A percentile compares a stretch with the other conserved stretches of the same genome.
Evolutionary conservation across 2,329 filamentous ascomycete species (phyloP).

Genomic region (Alternaria infectoria): DNA sequence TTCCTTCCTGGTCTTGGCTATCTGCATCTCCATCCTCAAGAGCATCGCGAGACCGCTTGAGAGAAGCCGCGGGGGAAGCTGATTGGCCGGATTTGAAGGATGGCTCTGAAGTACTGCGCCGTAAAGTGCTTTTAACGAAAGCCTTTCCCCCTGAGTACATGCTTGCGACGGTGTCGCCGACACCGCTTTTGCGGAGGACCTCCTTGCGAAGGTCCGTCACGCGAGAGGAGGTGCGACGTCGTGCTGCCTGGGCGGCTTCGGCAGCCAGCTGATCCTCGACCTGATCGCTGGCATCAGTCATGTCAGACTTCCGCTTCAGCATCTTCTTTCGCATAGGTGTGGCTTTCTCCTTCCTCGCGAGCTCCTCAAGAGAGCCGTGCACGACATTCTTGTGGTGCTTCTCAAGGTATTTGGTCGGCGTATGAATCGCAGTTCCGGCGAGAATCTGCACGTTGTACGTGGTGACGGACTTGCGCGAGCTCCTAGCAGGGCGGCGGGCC

Average conservation of each 20-base stretch:
- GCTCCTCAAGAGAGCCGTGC: conserved; percentile 34
- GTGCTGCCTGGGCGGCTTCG: conserved; percentile 42
- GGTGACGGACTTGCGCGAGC: conserved; percentile 63
- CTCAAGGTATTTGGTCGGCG: conserved; percentile 53
- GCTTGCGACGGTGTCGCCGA: conserved; percentile 33
- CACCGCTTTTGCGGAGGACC: conserved; percentile 39
- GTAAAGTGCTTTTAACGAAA: conserved; percentile 37
- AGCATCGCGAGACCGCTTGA: conserved; percentile 34
- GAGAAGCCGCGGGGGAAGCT: conserved; percentile 16
- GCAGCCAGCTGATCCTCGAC: conserved; percentile 40
- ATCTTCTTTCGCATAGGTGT: conserved; percentile 29
- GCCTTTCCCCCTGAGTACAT: conserved; percentile 48
- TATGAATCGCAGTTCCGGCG: conserved; percentile 67
- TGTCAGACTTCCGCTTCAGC: conserved; percentile 15
- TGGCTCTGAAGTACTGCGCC: conserved; percentile 35
- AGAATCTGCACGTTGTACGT: conserved; percentile 72
- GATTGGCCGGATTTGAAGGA: conserved; percentile 24
- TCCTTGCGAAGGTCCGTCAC: conserved; percentile 44
- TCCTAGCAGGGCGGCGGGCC: conserved; percentile 50
- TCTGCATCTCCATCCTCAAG: conserved; percentile 23
- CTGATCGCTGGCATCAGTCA: conserved; percentile 27
- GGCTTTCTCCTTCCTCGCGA: conserved; percentile 16
- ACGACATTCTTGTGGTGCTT: conserved; percentile 47
- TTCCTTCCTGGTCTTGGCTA: conserved; percentile 20
- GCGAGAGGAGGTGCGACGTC: conserved; percentile 41